A percentile compares a stretch with the other conserved stretches of the same genome.
phyloP scores from a whole-genome alignment of 1,284 basidiomycete genomes.

The Hortiboletus rubellus region DNA sequence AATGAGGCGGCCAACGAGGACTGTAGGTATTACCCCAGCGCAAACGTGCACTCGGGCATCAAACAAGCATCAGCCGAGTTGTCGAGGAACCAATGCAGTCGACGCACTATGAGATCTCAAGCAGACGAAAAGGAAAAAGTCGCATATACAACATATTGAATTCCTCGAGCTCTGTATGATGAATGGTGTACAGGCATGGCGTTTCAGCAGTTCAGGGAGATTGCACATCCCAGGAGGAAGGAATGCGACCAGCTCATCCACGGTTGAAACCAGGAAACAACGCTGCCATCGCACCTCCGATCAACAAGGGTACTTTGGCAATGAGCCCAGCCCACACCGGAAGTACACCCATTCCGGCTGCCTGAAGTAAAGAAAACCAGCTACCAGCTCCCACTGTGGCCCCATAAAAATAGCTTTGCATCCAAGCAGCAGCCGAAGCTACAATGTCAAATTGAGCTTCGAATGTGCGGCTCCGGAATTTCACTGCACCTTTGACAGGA shows the following conservation, averaged over 20 bases:
- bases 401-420: constrained; percentile 13
- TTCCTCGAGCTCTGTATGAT: no score
- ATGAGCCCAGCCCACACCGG: not conserved
- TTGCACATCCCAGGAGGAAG: not conserved
- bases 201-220: not conserved
- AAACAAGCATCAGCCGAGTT: no score
- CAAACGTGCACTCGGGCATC: no score
- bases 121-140: no score
- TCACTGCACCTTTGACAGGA: constrained; percentile 14
- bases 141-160: no score
- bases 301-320: not conserved
- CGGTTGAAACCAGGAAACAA: not conserved
- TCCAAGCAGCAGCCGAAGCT: constrained; percentile 17
- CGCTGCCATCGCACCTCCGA: not conserved
- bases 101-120: no score
- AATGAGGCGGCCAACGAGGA: no score
- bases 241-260: not conserved
- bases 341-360: constrained; percentile 1
- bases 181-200: not conserved
- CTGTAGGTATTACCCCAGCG: no score
- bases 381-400: constrained; percentile 3
- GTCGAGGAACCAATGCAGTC: no score
- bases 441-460: not conserved
- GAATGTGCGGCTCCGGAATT: not conserved
- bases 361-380: constrained; percentile 17